phyloP scores from a whole-genome alignment of 352 stramenopile genomes.

The Phytophthora pistaciae region DNA sequence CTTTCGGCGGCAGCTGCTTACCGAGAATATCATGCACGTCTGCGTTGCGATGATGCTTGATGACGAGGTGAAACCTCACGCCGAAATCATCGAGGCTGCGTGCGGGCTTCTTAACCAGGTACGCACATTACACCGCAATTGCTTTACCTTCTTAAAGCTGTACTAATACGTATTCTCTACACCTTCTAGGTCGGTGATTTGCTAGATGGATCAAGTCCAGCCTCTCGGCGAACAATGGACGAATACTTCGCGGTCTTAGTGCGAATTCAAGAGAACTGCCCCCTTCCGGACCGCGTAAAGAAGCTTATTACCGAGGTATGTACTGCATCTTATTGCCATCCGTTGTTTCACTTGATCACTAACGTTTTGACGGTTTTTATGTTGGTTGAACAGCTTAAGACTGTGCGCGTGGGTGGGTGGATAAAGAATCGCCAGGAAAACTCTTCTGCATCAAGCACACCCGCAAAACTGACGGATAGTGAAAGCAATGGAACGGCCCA shows the following conservation, averaged over 20 bases:
- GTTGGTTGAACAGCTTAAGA: constrained; percentile 42
- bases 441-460: constrained; percentile 29
- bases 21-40: constrained; percentile 88
- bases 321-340: neutral
- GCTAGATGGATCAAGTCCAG: constrained; percentile 83
- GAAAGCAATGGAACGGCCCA: constrained; percentile 13
- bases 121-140: neutral
- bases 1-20: constrained; percentile 81
- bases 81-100: constrained; percentile 73
- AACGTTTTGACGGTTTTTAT: constrained; percentile 4
- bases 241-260: constrained; percentile 82
- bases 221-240: constrained; percentile 83
- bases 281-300: constrained; percentile 45
- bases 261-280: constrained; percentile 54
- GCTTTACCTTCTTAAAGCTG: neutral
- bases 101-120: constrained; percentile 73
- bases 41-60: constrained; percentile 89
- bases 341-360: neutral
- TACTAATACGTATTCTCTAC: neutral
- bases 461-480: constrained; percentile 22
- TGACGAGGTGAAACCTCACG: constrained; percentile 67
- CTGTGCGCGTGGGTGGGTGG: constrained; percentile 58
- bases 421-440: constrained; percentile 57
- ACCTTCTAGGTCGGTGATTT: constrained; percentile 73
- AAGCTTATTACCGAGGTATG: constrained; percentile 64